Evolutionary conservation across 1,284 basidiomycete genomes (phyloP), one percentile per base, ranked within the genome.

Genomic region (Leucoagaricus sp.): DNA sequence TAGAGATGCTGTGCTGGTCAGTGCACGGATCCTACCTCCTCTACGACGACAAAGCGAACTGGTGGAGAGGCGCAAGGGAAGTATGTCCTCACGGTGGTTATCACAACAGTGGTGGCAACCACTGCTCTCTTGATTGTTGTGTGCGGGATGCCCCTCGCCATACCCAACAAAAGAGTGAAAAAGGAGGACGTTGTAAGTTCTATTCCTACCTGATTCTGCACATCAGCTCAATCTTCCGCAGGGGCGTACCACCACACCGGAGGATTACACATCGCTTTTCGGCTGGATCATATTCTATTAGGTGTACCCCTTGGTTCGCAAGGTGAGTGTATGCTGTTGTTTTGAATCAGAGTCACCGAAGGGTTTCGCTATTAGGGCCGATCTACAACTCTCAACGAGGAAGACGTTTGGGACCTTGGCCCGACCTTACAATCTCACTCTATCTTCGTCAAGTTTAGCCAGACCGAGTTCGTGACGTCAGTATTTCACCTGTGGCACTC

Each of bases 231-330:
- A 40, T 58, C 5, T 15, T 36, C 36, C 13, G 10, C 29, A 86
- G 85, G 84, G 83, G 7, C 64, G 71, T 53, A 68, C 78, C n/a
- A 65, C 86, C 40, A 76, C 81, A 0, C 84, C 84, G 0, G 93
- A 96, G 67, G 92, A 94, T 65, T 86, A 87, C 61, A 88, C 89
- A 3, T 80, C 85, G 0, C 75, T 95, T 0, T 86, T 81, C 72
- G 79, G 83, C 5, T 94, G 92, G 89, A 72, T 89, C n/a, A 85
- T 87, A 0, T 95, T 94, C 72, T 72, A 67, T 26, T 95, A 93
- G 93, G 77, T 94, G 45, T 79, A 81, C 58, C 84, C 86, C 0
- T 75, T 94, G 23, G 80, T 95, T 57, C 65, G 72, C 52, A 74
- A 69, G 25, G 79, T 79, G 60, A 26, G 71, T 67, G 19, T 49